Evolutionary conservation across 2,329 filamentous ascomycete genomes (phyloP).

Genomic region (Raffaelea albimanens): DNA sequence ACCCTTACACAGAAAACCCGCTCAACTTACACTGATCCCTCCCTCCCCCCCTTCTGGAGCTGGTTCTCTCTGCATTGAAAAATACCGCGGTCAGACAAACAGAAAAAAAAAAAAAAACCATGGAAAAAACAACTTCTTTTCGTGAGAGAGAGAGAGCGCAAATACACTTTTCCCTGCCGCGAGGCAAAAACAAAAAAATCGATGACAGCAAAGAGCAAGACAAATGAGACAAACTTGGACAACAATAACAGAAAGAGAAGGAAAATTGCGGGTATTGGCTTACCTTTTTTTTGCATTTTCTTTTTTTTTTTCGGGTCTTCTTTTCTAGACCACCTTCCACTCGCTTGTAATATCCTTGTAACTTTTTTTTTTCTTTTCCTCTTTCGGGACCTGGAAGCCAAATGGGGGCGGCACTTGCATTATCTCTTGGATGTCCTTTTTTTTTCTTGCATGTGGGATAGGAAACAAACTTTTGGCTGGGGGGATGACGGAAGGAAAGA

Average conservation of each 20-base stretch:
- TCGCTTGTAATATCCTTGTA: no score
- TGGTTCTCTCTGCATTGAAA: not conserved
- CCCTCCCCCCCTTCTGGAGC: not conserved
- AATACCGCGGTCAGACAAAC: no score
- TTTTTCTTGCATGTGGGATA: not conserved
- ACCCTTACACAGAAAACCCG: slow-evolving; percentile 7
- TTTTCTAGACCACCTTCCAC: no score
- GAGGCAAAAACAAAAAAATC: not conserved
- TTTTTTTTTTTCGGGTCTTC: not conserved
- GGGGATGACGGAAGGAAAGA: no score
- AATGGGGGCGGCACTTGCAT: no score
- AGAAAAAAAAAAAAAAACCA: no score
- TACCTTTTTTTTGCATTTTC: not conserved
- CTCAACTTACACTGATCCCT: not conserved
- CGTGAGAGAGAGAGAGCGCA: no score
- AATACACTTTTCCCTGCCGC: not conserved
- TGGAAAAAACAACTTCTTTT: no score
- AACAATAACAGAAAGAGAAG: no score
- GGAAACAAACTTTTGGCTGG: not conserved
- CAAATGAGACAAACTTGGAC: no score
- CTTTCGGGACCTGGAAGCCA: no score
- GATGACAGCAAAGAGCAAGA: no score
- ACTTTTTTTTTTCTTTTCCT: not conserved
- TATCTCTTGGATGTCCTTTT: not conserved
- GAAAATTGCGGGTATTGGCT: not conserved